Conservation (phyloP, 1,284 basidiomycete species). For the Cyathus olla region DNA sequence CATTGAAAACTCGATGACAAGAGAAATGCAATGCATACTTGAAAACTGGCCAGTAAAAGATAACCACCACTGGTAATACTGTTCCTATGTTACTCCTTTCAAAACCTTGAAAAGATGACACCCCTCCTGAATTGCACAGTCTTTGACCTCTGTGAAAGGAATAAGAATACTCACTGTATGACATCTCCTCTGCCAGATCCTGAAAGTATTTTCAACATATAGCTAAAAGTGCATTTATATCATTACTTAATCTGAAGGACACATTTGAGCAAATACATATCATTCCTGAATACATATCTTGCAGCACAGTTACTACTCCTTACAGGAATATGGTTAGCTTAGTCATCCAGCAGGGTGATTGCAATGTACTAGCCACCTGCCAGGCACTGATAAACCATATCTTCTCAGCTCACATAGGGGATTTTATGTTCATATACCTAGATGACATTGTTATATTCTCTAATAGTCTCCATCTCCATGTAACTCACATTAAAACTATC, state of each 20-base stretch:
- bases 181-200: slow-evolving; percentile 26
- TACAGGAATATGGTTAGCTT: slow-evolving; percentile 45
- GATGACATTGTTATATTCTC: slow-evolving; percentile 47
- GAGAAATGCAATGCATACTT: slow-evolving; percentile 34
- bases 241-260: slow-evolving; percentile 39
- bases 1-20: slow-evolving; percentile 34
- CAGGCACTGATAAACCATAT: slow-evolving; percentile 1
- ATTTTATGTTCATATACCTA: slow-evolving; percentile 22
- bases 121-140: slow-evolving; percentile 10
- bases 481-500: slow-evolving; percentile 30
- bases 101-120: slow-evolving; percentile 8
- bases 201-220: slow-evolving; percentile 28
- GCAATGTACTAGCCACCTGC: neutral
- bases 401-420: slow-evolving; percentile 14
- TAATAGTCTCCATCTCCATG: slow-evolving; percentile 35
- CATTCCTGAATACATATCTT: slow-evolving; percentile 36
- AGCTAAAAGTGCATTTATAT: neutral
- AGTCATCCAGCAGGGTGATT: slow-evolving; percentile 27
- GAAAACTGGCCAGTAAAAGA: neutral
- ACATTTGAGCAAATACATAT: slow-evolving; percentile 50
- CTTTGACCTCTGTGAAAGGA: slow-evolving; percentile 10
- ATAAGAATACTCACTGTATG: slow-evolving; percentile 18
- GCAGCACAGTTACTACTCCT: slow-evolving; percentile 30
- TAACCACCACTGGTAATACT: neutral
- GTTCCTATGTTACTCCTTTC: slow-evolving; percentile 5